These are phyloP conservation scores for Phytophthora vignae DNA, from an alignment of 352 stramenopile species.

Conservation along the genomic window DNA sequence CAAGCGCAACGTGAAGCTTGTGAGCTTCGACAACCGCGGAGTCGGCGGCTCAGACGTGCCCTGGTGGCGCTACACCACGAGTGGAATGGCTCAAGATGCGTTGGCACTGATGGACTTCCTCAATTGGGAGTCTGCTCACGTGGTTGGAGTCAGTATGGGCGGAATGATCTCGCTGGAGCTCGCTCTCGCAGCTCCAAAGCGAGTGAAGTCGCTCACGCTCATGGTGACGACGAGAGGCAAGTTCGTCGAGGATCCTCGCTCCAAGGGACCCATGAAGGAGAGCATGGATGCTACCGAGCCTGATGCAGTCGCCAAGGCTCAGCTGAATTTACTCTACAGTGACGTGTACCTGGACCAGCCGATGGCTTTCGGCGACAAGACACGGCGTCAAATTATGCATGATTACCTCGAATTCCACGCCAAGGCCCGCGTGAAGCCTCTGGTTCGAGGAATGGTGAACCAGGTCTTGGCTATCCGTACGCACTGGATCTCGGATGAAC, in stretches of 20 bases:
- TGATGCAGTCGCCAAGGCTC: constrained; percentile 32
- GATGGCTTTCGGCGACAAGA: constrained; percentile 41
- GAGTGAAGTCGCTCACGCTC: constrained; percentile 67
- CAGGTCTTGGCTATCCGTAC: constrained; percentile 41
- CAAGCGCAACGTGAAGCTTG: constrained; percentile 41
- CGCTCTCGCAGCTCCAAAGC: constrained; percentile 44
- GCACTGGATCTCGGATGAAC: constrained; percentile 55
- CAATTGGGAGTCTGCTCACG: constrained; percentile 57
- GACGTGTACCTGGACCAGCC: constrained; percentile 36
- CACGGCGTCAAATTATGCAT: constrained; percentile 30
- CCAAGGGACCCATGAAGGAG: constrained; percentile 37
- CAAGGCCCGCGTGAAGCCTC: constrained; percentile 21
- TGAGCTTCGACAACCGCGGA: constrained; percentile 73
- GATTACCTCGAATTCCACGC: constrained; percentile 23
- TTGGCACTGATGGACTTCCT: constrained; percentile 64
- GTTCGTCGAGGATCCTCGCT: constrained; percentile 40
- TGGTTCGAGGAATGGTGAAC: constrained; percentile 25
- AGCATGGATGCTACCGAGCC: constrained; percentile 41
- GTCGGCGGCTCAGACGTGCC: constrained; percentile 56
- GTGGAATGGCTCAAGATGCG: constrained; percentile 67
- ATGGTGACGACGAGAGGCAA: constrained; percentile 59
- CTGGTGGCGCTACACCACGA: constrained; percentile 66
- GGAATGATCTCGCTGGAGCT: constrained; percentile 80
- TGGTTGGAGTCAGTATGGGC: constrained; percentile 72
- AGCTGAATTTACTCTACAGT: constrained; percentile 47